Evolutionary conservation across 495 filamentous ascomycete genomes (phyloP), one percentile per base, ranked within the genome.

Genomic region (Apiosordaria backusii): DNA sequence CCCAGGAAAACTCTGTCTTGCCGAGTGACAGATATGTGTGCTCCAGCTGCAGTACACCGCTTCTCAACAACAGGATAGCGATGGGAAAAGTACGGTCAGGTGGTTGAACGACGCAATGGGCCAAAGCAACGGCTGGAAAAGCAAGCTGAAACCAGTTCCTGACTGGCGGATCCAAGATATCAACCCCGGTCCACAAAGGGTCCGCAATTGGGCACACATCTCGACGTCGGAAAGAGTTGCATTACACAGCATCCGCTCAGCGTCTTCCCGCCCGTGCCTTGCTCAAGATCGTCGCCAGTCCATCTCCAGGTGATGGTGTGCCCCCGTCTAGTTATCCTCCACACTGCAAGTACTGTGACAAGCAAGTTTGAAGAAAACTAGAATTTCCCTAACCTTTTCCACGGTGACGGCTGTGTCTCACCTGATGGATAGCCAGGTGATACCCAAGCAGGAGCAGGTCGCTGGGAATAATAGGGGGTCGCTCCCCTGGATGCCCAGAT

Each of bases 31-130:
- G 21, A 45, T 26, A 24, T 27, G 52, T 55, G 22, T 40, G n/a
- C 62, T n/a, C n/a, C 26, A 27, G 59, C 26, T 61, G 35, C 35
- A 45, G 35, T 45, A 68, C 66, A 68, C 66, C 66, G 62, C 66
- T 65, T 50, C n/a, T 22, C 27, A 45, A 59, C n/a, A 55, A 55
- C 52, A 21, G 35, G 35, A 45, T 13, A 13, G 35, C 9, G 6
- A 45, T 45, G 35, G 35, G 35, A 27, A 13, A n/a, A 45, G 57
- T n/a, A 61, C 26, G 61, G 66, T 67, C 66, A 67, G 58, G 66
- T 67, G 66, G 62, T 27, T 35, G 21, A 5, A 50, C 52, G 45
- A 25, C 13, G 59, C 59, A 27, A 29, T 61, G 18, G 26, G 29
- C 23, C 57, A 60, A 22, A 60, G 27, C 27, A 29, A 29, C 7